Conservation (phyloP, 768 basidiomycete species). For the Aureoboletus auriporus region DNA sequence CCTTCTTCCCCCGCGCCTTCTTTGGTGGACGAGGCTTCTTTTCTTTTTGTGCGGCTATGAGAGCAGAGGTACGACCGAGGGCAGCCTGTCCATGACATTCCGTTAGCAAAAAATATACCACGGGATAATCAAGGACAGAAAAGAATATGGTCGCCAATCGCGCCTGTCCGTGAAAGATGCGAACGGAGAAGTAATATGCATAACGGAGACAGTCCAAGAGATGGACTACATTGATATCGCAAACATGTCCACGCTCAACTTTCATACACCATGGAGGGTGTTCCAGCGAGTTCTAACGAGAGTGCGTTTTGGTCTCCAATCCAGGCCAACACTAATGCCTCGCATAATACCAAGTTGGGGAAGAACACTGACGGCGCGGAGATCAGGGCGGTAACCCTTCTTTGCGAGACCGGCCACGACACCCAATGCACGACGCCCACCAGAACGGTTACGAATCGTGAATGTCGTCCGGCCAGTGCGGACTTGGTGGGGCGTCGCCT, state of each 20-base stretch:
- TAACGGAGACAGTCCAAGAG: slow-evolving; percentile 20
- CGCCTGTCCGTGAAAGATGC: slow-evolving; percentile 28
- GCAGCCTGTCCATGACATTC: slow-evolving; percentile 47
- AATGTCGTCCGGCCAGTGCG: slow-evolving; percentile 44
- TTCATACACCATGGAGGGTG: slow-evolving; percentile 59
- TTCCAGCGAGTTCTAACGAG: slow-evolving; percentile 93
- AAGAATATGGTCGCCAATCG: slow-evolving; percentile 22
- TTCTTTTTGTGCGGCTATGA: slow-evolving; percentile 65
- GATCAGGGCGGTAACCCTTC: slow-evolving; percentile 74
- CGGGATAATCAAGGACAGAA: slow-evolving; percentile 16
- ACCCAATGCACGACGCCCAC: slow-evolving; percentile 66
- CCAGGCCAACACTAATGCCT: not conserved
- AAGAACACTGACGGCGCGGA: slow-evolving; percentile 61
- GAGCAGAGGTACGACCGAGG: slow-evolving; percentile 72
- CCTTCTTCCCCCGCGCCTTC: slow-evolving; percentile 73
- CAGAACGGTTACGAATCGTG: slow-evolving; percentile 63
- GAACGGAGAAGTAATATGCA: slow-evolving; percentile 27
- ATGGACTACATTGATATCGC: slow-evolving; percentile 53
- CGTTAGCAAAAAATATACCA: slow-evolving; percentile 47
- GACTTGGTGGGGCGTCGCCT: slow-evolving; percentile 51
- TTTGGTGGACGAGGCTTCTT: slow-evolving; percentile 63
- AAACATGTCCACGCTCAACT: slow-evolving; percentile 92
- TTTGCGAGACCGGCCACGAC: slow-evolving; percentile 56
- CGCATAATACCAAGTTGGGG: not conserved
- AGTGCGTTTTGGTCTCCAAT: slow-evolving; percentile 47